Conservation (phyloP, 192 early-diverging fungal genomes). For the Dissophora globulifera region DNA sequence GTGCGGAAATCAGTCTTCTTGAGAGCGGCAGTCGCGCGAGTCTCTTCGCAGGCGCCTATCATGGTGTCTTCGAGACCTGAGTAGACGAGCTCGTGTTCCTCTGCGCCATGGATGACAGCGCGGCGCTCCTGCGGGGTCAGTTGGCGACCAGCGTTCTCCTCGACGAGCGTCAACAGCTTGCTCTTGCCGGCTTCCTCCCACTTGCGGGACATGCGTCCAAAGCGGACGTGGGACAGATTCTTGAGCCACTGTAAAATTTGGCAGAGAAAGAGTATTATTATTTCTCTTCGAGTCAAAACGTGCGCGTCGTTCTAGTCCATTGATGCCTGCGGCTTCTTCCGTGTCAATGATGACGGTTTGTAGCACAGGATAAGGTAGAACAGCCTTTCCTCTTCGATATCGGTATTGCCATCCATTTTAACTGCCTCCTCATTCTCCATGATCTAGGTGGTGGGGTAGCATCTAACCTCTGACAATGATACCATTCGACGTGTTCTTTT, state of each 20-base stretch:
- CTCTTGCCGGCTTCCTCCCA: conserved; percentile 84
- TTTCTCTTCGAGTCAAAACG: too few species aligned
- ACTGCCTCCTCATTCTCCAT: too few species aligned
- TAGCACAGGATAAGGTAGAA: too few species aligned
- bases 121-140: conserved; percentile 79
- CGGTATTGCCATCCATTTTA: too few species aligned
- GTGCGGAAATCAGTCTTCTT: conserved; percentile 81
- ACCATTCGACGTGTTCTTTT: too few species aligned
- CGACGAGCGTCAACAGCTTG: conserved; percentile 77
- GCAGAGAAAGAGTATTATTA: too few species aligned
- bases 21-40: conserved; percentile 71
- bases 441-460: too few species aligned
- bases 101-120: conserved; percentile 82
- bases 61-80: conserved; percentile 89
- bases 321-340: too few species aligned
- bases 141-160: conserved; percentile 79
- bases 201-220: conserved; percentile 87
- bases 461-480: too few species aligned
- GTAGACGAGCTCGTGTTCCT: conserved; percentile 88
- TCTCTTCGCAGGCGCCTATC: conserved; percentile 82
- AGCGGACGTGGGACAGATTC: conserved; percentile 86
- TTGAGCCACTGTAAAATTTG: conserved; percentile 70
- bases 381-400: too few species aligned
- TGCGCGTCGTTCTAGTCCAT: too few species aligned
- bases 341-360: too few species aligned